Percentiles rank a stretch among this genome's conserved stretches.
phyloP scores from a whole-genome alignment of 352 stramenopile species.

The Blastocystis sp. region DNA sequence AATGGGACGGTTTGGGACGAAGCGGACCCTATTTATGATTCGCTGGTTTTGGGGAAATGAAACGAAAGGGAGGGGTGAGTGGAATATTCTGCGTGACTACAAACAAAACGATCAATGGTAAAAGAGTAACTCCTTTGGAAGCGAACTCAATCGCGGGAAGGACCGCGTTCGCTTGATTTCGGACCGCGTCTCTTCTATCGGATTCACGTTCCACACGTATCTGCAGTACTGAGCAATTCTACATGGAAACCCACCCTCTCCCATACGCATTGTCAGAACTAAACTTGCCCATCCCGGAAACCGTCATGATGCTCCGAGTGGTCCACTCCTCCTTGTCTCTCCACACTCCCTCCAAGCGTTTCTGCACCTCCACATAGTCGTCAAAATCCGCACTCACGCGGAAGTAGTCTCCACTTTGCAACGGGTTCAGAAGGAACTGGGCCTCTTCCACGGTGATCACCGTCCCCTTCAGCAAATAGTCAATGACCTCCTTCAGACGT shows the following conservation, averaged over 20 bases:
- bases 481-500: conserved; percentile 22
- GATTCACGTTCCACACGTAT: conserved; percentile 14
- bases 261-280: conserved; percentile 43
- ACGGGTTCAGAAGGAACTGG: neutral
- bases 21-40: neutral
- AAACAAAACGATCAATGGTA: conserved; percentile 19
- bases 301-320: conserved; percentile 51
- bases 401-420: conserved; percentile 56
- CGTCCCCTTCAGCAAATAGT: neutral
- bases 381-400: conserved; percentile 20
- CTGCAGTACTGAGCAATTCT: conserved; percentile 27
- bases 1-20: neutral
- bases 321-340: conserved; percentile 57
- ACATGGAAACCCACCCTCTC: neutral
- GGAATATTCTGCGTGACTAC: neutral
- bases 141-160: conserved; percentile 40
- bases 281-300: conserved; percentile 58
- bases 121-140: conserved; percentile 5
- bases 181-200: neutral
- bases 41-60: neutral
- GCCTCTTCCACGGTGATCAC: neutral
- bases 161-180: conserved; percentile 37
- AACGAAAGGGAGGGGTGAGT: neutral
- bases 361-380: conserved; percentile 27
- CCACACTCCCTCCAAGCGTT: conserved; percentile 47